A percentile compares a stretch with the other conserved stretches of the same genome.
These are phyloP conservation scores for Phylloporus sp. DNA, from an alignment of 768 basidiomycete genomes.

Conservation along the genomic window DNA sequence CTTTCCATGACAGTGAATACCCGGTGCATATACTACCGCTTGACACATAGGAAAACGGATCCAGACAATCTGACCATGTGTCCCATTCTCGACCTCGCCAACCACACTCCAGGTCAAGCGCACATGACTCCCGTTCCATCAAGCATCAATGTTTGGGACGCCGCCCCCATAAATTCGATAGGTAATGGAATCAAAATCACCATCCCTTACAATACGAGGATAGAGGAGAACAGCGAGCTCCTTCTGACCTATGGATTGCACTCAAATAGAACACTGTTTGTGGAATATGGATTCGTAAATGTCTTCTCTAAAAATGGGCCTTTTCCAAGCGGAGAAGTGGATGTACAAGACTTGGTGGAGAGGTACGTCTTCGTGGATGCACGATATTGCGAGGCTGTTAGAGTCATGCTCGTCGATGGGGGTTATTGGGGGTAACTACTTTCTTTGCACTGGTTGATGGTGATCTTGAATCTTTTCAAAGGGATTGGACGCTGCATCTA, in stretches of 20 bases:
- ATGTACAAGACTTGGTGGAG: slow-evolving; percentile 53
- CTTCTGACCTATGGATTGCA: slow-evolving; percentile 78
- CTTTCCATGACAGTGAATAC: slow-evolving; percentile 70
- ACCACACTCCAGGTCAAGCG: slow-evolving; percentile 50
- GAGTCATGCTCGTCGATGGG: slow-evolving; percentile 48
- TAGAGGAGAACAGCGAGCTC: slow-evolving; percentile 58
- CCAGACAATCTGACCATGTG: slow-evolving; percentile 81
- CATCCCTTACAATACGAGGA: slow-evolving; percentile 39
- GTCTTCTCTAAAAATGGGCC: slow-evolving; percentile 24
- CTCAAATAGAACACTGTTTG: slow-evolving; percentile 68
- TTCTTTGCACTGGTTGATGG: neutral
- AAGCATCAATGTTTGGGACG: slow-evolving; percentile 34
- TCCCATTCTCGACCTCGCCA: slow-evolving; percentile 89
- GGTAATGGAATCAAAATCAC: slow-evolving; percentile 48
- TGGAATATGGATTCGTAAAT: slow-evolving; percentile 88
- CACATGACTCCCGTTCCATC: slow-evolving; percentile 42
- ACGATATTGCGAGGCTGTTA: slow-evolving; percentile 42
- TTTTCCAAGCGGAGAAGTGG: slow-evolving; percentile 48
- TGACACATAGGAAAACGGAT: slow-evolving; percentile 44
- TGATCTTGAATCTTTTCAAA: slow-evolving; percentile 26
- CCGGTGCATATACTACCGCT: slow-evolving; percentile 73
- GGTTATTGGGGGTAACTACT: slow-evolving; percentile 79
- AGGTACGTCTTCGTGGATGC: slow-evolving; percentile 43
- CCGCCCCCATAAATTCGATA: slow-evolving; percentile 30
- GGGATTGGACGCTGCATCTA: slow-evolving; percentile 76